Evolutionary conservation across 768 basidiomycete species (phyloP).

Genomic region (Serendipita sp.): DNA sequence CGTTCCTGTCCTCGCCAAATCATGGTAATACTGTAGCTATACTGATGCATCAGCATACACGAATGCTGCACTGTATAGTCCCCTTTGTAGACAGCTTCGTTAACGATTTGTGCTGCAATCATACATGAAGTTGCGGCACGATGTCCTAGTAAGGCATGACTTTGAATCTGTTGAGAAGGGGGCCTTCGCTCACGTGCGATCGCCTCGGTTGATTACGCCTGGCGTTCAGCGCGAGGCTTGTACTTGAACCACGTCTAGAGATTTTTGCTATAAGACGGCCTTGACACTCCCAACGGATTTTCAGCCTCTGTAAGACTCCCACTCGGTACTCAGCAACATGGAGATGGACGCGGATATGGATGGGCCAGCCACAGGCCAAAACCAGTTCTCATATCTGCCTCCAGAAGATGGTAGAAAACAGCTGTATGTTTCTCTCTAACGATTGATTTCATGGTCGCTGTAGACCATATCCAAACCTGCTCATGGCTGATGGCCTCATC

Average conservation of each 20-base stretch:
- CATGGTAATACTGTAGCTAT: neutral
- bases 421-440: conserved; percentile 6
- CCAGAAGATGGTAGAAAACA: conserved; percentile 9
- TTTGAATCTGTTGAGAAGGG: neutral
- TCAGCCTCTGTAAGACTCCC: neutral
- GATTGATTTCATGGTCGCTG: neutral
- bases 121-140: neutral
- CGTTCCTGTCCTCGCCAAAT: neutral
- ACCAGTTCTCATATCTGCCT: conserved; percentile 6
- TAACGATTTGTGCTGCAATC: neutral
- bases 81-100: neutral
- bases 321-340: neutral
- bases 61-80: neutral
- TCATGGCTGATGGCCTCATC: neutral
- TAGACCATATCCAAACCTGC: neutral
- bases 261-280: neutral
- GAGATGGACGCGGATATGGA: conserved; percentile 6
- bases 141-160: neutral
- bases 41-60: neutral
- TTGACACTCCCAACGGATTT: neutral
- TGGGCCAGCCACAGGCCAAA: neutral
- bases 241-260: neutral
- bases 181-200: neutral
- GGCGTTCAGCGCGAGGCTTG: conserved; percentile 1
- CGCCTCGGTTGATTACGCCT: neutral